Evolutionary conservation across 2,329 filamentous ascomycete genomes (phyloP), one percentile per base, ranked within the genome.

Genomic region (Colletotrichum filicis): DNA sequence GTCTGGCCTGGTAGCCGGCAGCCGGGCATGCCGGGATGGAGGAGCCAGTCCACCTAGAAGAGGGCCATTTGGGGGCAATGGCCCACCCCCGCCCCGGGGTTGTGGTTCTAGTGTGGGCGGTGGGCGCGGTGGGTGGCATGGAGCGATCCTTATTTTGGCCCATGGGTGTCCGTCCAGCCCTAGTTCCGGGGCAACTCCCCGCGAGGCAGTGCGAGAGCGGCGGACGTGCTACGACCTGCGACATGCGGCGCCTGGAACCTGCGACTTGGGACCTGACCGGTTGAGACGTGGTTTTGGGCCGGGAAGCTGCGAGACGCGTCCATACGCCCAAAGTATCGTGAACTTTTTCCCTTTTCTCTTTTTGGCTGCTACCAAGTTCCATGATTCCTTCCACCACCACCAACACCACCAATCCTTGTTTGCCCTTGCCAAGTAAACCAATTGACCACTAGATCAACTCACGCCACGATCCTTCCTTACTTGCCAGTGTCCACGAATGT

Each of bases 161-260:
- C 37, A 42, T 42, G 37, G 14, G 0, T 19, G 58, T 57, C 66
- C 55, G 70, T 49, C 42, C 35, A 70, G 35, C 55, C 56, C 56
- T 42, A 73, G 60, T 35, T 60, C 66, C 56, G 70, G 66, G 60
- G 35, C 32, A 70, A 55, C 60, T 73, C 66, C 70, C 66, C 66
- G 66, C 60, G 70, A 73, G 66, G 70, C 66, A 70, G 70, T 73
- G 66, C 46, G 66, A 42, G 24, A 57, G 59, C 42, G 61, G 61
- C 42, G 62, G 35, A 58, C 42, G 58, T 57, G 42, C 42, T 49
- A n/a, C 42, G 42, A 49, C 19, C 42, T 49, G 42, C 42, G 42
- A 49, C 42, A 30, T 62, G 59, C 59, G 22, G 26, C 46, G 28
- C 28, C 42, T 65, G 62, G 28, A 28, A 65, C 30, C 28, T 64